Conservation (phyloP, 768 basidiomycete genomes). For the Tephrocybe sp. region DNA sequence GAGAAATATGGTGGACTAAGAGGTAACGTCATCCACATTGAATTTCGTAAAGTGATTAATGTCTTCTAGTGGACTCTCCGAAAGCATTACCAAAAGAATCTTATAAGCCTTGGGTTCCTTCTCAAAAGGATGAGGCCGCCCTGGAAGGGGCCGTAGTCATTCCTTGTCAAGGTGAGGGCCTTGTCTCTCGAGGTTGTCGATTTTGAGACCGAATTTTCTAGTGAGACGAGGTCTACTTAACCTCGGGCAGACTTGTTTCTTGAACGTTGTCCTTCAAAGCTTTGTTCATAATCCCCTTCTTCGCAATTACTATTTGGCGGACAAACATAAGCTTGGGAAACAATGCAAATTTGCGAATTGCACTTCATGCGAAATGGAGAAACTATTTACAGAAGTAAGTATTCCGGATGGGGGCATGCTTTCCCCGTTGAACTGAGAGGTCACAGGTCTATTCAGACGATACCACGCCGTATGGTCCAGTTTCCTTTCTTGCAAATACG, state of each 20-base stretch:
- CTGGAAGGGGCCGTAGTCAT: conserved; percentile 51
- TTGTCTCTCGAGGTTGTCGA: background rate
- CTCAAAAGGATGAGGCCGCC: conserved; percentile 34
- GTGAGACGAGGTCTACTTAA: conserved; percentile 85
- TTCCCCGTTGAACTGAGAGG: background rate
- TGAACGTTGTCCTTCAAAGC: conserved; percentile 88
- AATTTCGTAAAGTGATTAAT: background rate
- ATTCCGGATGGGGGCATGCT: background rate
- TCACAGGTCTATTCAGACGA: conserved; percentile 56
- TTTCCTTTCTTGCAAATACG: conserved; percentile 76
- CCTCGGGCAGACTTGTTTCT: conserved; percentile 90
- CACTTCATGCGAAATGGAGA: conserved; percentile 93
- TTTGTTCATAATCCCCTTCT: conserved; percentile 89
- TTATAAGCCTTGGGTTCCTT: conserved; percentile 39
- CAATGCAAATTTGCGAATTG: conserved; percentile 72
- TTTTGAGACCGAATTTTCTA: conserved; percentile 21
- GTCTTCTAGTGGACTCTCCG: conserved; percentile 17
- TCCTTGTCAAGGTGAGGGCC: conserved; percentile 68
- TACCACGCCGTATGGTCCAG: conserved; percentile 70
- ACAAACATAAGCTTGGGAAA: conserved; percentile 72
- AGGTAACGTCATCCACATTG: conserved; percentile 33
- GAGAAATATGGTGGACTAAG: conserved; percentile 61
- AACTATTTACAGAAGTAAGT: conserved; percentile 68
- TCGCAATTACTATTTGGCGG: conserved; percentile 85
- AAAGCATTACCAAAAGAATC: conserved; percentile 24